phyloP scores from a whole-genome alignment of 305 asterid genomes.

The Petunia hybrid region DNA sequence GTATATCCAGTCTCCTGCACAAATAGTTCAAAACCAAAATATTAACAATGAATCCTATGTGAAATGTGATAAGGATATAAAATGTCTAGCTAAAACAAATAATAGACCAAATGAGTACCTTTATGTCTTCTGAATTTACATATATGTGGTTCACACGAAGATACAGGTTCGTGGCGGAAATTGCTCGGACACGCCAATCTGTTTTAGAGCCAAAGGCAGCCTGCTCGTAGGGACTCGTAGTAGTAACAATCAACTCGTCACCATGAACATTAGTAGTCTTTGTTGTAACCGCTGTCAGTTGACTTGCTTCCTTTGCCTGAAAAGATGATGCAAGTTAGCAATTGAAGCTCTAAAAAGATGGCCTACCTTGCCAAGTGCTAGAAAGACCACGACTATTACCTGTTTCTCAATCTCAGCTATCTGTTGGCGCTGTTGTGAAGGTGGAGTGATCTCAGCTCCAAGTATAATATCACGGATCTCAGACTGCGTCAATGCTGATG shows the following conservation, averaged over 20 bases:
- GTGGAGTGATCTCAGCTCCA: conserved; percentile 99
- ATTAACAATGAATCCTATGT: not conserved
- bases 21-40: conserved; percentile 29
- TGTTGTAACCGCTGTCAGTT: conserved; percentile 96
- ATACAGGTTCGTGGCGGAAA: conserved; percentile 98
- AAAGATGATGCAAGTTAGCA: conserved; percentile 15
- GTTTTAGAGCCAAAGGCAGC: conserved; percentile 89
- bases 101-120: conserved; percentile 53
- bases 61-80: not conserved
- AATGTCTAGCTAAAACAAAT: not conserved
- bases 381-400: conserved; percentile 47
- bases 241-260: conserved; percentile 90
- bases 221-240: conserved; percentile 98
- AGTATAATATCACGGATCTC: conserved; percentile 99
- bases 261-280: conserved; percentile 96
- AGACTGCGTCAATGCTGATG: conserved; percentile 95
- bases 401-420: conserved; percentile 99
- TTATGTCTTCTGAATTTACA: conserved; percentile 97
- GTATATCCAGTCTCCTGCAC: conserved; percentile 98
- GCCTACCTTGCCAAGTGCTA: not conserved
- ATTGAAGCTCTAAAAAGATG: not conserved
- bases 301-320: conserved; percentile 96
- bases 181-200: conserved; percentile 99
- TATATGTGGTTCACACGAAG: conserved; percentile 97
- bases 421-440: conserved; percentile 99